phyloP scores from a whole-genome alignment of 306 rosid species.

The Delonix regia region DNA sequence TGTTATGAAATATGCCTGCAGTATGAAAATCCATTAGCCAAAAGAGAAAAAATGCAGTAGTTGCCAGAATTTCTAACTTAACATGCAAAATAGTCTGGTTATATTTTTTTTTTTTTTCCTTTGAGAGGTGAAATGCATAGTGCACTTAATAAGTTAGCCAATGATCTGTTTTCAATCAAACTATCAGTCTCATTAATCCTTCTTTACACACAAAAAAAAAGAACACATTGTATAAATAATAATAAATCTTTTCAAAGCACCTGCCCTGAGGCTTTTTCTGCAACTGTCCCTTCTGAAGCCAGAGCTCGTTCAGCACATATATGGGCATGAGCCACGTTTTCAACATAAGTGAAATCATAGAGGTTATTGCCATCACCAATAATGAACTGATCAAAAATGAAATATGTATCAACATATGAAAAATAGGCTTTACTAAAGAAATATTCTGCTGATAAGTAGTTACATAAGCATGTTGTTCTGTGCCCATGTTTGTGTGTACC shows the following conservation, averaged over 20 bases:
- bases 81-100: slow-evolving; percentile 10
- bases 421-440: slow-evolving; percentile 13
- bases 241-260: slow-evolving; percentile 39
- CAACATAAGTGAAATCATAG: slow-evolving; percentile 93
- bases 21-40: slow-evolving; percentile 34
- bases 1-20: slow-evolving; percentile 95
- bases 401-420: slow-evolving; percentile 30
- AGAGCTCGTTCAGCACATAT: slow-evolving; percentile 91
- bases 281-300: slow-evolving; percentile 65
- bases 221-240: neutral
- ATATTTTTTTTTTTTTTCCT: neutral
- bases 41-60: neutral
- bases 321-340: slow-evolving; percentile 95
- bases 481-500: neutral
- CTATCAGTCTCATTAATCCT: neutral
- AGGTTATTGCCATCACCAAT: slow-evolving; percentile 87
- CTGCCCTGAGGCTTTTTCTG: slow-evolving; percentile 93
- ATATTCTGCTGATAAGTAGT: slow-evolving; percentile 5
- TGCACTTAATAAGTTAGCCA: slow-evolving; percentile 10
- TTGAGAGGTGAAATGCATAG: neutral
- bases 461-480: slow-evolving; percentile 13
- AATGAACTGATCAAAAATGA: slow-evolving; percentile 69
- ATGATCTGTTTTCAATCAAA: slow-evolving; percentile 21
- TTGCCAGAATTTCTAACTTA: slow-evolving; percentile 22
- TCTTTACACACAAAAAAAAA: neutral